phyloP scores from a whole-genome alignment of 1,284 basidiomycete genomes.

The Ganoderma resinaceum region DNA sequence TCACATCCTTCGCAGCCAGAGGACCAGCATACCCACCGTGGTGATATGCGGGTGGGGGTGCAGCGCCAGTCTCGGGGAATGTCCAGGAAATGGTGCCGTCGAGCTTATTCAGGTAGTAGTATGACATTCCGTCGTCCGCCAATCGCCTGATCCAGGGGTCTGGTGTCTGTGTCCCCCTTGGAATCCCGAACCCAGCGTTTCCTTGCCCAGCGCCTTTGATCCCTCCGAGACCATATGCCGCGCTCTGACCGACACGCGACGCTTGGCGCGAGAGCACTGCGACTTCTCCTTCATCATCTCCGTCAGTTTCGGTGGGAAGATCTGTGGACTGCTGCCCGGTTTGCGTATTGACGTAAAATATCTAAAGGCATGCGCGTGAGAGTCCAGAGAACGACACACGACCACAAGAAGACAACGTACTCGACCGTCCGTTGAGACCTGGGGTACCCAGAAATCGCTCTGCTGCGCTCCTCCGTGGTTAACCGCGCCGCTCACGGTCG shows the following conservation, averaged over 20 bases:
- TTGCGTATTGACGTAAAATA: constrained; percentile 92
- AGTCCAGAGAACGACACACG: not conserved
- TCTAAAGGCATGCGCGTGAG: constrained; percentile 51
- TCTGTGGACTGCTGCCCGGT: constrained; percentile 90
- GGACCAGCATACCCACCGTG: constrained; percentile 23
- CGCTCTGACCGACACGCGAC: constrained; percentile 59
- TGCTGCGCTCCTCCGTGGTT: constrained; percentile 44
- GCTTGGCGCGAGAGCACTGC: constrained; percentile 63
- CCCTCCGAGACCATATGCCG: constrained; percentile 53
- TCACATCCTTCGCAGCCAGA: constrained; percentile 12
- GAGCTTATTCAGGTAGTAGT: constrained; percentile 80
- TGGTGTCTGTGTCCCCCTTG: constrained; percentile 65
- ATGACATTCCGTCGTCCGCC: constrained; percentile 85
- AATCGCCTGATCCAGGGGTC: constrained; percentile 83
- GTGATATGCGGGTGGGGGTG: constrained; percentile 20
- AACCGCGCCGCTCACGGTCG: constrained; percentile 24
- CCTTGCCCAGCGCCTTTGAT: constrained; percentile 33
- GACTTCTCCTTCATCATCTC: constrained; percentile 64
- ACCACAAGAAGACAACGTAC: constrained; percentile 48
- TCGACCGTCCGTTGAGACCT: constrained; percentile 60
- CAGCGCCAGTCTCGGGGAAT: constrained; percentile 47
- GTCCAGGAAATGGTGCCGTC: constrained; percentile 78
- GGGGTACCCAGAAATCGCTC: constrained; percentile 25
- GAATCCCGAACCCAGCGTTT: constrained; percentile 65
- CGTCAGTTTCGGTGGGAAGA: constrained; percentile 77